A percentile compares a stretch with the other conserved stretches of the same genome.
These are phyloP conservation scores for Mortierella hygrophila DNA, from an alignment of 192 early-diverging fungal genomes.

Conservation along the genomic window DNA sequence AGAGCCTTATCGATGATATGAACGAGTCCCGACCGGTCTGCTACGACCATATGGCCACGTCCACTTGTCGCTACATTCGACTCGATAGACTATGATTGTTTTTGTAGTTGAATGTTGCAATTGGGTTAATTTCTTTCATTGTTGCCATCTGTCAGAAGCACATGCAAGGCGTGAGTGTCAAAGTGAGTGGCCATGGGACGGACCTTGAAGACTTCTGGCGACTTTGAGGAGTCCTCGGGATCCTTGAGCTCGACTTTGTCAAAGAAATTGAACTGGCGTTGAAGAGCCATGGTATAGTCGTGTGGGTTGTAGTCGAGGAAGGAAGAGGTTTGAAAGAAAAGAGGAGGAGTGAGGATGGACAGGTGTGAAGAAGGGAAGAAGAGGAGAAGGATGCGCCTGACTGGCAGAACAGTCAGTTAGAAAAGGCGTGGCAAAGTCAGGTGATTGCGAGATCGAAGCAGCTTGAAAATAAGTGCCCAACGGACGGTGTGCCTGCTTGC, in stretches of 20 bases:
- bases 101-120: background rate
- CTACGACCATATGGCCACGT: slow-evolving; percentile 54
- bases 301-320: background rate
- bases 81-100: slow-evolving; percentile 39
- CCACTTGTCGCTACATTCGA: slow-evolving; percentile 48
- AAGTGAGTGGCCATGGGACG: background rate
- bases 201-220: slow-evolving; percentile 74
- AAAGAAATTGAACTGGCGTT: slow-evolving; percentile 81
- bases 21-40: slow-evolving; percentile 67
- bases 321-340: background rate
- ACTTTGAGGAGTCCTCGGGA: slow-evolving; percentile 62
- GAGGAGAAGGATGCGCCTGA: background rate
- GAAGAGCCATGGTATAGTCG: slow-evolving; percentile 21
- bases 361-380: background rate
- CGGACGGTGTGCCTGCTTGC: background rate
- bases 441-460: background rate
- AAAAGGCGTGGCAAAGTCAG: slow-evolving; percentile 2
- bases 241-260: slow-evolving; percentile 74
- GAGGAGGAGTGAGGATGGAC: background rate
- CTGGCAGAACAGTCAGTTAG: background rate
- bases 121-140: background rate
- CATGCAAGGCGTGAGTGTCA: background rate
- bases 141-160: background rate
- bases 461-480: background rate
- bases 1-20: slow-evolving; percentile 77